Base-by-base conservation (phyloP, 2,329 filamentous ascomycete species). In the Emericellopsis atlantica region DNA sequence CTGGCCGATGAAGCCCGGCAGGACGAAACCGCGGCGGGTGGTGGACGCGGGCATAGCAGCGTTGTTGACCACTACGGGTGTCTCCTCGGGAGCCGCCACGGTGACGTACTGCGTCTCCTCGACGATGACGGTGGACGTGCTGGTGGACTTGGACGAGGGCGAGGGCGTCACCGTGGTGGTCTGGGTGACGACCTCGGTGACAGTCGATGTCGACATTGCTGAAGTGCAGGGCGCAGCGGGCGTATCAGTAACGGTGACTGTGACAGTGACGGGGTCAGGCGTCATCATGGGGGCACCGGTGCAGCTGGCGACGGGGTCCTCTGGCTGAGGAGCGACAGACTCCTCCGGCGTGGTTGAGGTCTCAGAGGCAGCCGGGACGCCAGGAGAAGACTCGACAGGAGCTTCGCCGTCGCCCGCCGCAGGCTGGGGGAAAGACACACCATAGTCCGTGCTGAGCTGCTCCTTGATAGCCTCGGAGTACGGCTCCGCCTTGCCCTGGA, bases 361-460 rank as follows among this genome's bases (percentile, higher is more conserved):
- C 8, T 46, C 40, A 15, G 48, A 44, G 32, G 53, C 45, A 4
- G 49, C 40, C 24, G 46, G 43, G 22, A 45, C 43, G 15, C 46
- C 36, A 29, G 43, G 41, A 12, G 26, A 26, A 15, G 48, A 43
- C 33, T 48, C 40, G 26, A 45, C 43, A 22, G 45, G 42, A 24
- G 51, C 47, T 46, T 49, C 29, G 45, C 49, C 32, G 31, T 37
- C 46, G 11, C 47, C 47, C 10, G 49, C 43, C 14, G 43, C 34
- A 34, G 44, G 52, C 14, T 43, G 52, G 32, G 57, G 50, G 18
- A 70, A 56, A 29, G 57, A 48, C 41, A 74, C 66, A 40, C 66
- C 55, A 48, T 65, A 74, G 50, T 62, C 60, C 45, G 57, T 62
- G 29, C 47, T 32, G 29, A 73, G 64, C 56, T 74, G 69, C 4